phyloP scores from a whole-genome alignment of 352 stramenopile genomes.

The Globisporangium polare region DNA sequence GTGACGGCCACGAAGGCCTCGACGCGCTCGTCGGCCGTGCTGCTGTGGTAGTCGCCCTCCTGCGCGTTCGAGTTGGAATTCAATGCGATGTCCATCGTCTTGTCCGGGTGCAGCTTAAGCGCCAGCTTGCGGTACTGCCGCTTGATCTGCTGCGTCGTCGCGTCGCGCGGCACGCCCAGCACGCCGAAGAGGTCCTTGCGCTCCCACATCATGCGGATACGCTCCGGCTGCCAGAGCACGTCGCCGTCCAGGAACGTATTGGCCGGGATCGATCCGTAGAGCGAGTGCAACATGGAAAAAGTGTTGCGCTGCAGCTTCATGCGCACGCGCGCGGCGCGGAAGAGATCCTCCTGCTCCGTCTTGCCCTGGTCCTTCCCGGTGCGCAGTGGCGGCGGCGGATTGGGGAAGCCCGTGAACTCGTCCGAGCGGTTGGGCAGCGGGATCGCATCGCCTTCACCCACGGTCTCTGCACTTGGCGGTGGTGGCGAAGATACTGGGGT shows the following conservation, averaged over 20 bases:
- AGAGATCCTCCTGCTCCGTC: slow-evolving; percentile 75
- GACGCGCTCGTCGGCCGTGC: slow-evolving; percentile 44
- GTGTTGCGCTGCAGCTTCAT: slow-evolving; percentile 75
- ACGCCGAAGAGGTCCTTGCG: slow-evolving; percentile 75
- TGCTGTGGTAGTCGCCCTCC: slow-evolving; percentile 16
- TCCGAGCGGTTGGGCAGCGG: slow-evolving; percentile 6
- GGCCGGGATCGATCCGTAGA: slow-evolving; percentile 23
- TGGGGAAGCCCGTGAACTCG: slow-evolving; percentile 26
- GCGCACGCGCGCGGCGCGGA: slow-evolving; percentile 63
- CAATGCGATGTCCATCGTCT: slow-evolving; percentile 36
- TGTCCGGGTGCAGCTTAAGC: slow-evolving; percentile 82
- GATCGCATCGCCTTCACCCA: background rate
- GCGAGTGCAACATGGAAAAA: slow-evolving; percentile 34
- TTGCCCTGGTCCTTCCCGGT: slow-evolving; percentile 24
- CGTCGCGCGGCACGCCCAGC: slow-evolving; percentile 59
- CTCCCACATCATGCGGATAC: slow-evolving; percentile 79
- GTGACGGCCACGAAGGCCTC: slow-evolving; percentile 79
- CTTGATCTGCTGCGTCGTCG: slow-evolving; percentile 69
- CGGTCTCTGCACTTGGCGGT: background rate
- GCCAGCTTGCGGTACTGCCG: slow-evolving; percentile 82
- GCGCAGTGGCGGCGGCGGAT: background rate
- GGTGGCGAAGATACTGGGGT: background rate
- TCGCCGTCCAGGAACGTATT: slow-evolving; percentile 52
- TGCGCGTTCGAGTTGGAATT: slow-evolving; percentile 12
- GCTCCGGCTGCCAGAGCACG: slow-evolving; percentile 71